Conservation (phyloP, 257 asterid genomes). For the Cruciata laevipes region DNA sequence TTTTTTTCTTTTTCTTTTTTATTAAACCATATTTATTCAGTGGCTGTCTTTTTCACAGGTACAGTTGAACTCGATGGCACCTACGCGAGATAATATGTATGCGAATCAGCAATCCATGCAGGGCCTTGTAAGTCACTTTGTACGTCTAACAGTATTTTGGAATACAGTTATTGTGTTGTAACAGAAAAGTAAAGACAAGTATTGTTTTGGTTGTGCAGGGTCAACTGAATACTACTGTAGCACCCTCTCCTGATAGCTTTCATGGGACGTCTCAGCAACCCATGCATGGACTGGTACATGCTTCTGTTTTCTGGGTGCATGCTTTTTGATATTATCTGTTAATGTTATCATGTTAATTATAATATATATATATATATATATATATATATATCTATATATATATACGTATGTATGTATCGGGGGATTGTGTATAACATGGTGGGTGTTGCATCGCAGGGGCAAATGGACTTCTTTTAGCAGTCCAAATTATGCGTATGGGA, state of each 20-base stretch:
- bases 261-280: conserved; percentile 68
- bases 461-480: conserved; percentile 86
- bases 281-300: conserved; percentile 74
- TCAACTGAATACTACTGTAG: conserved; percentile 85
- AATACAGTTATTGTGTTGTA: background rate
- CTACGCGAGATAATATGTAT: conserved; percentile 77
- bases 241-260: conserved; percentile 78
- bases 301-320: conserved; percentile 4
- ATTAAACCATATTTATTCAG: conserved; percentile 10
- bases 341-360: conserved; percentile 10
- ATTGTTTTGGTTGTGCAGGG: conserved; percentile 47
- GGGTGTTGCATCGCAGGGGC: conserved; percentile 50
- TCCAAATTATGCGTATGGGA: conserved; percentile 57
- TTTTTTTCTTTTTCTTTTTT: too few species aligned
- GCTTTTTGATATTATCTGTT: background rate
- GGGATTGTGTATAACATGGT: background rate
- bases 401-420: too few species aligned
- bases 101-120: conserved; percentile 73
- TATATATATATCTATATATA: too few species aligned
- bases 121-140: conserved; percentile 62
- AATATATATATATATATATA: too few species aligned
- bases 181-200: background rate
- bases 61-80: conserved; percentile 74
- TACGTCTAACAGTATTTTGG: conserved; percentile 5
- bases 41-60: conserved; percentile 40